Conservation (phyloP, 495 filamentous ascomycete genomes). For the Penicillium nucicola region DNA sequence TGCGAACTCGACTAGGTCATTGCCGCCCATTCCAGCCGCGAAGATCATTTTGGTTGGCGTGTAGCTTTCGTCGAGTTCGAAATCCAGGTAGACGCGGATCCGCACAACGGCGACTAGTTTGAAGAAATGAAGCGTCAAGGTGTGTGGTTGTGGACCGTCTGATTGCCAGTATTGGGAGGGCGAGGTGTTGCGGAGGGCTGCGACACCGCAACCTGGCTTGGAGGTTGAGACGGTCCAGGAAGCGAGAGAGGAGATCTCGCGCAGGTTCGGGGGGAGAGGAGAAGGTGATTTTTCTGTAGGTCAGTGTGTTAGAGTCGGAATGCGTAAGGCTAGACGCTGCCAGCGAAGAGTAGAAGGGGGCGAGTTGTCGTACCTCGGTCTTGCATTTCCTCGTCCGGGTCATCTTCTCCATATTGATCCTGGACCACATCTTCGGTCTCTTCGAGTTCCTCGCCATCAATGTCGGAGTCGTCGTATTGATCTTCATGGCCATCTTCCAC, state of each 20-base stretch:
- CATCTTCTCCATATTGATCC: conserved; percentile 33
- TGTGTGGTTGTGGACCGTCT: conserved; percentile 92
- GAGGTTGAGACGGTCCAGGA: conserved; percentile 88
- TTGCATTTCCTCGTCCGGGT: conserved; percentile 40
- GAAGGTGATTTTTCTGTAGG: conserved; percentile 34
- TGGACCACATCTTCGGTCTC: conserved; percentile 37
- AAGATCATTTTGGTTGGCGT: conserved; percentile 92
- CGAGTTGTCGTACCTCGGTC: conserved; percentile 33
- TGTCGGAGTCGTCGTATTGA: conserved; percentile 22
- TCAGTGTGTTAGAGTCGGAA: background rate
- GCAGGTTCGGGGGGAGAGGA: conserved; percentile 52
- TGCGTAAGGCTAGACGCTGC: background rate
- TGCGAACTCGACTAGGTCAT: conserved; percentile 81
- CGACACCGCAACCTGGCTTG: conserved; percentile 88
- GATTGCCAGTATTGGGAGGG: conserved; percentile 90
- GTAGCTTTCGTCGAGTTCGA: conserved; percentile 88
- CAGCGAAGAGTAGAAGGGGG: background rate
- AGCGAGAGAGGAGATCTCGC: conserved; percentile 92
- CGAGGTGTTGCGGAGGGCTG: conserved; percentile 77
- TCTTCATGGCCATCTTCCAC: conserved; percentile 14
- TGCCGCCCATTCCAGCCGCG: conserved; percentile 78
- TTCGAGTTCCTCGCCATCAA: conserved; percentile 37
- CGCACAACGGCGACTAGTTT: conserved; percentile 82
- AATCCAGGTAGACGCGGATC: conserved; percentile 86
- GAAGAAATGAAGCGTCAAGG: conserved; percentile 92